phyloP scores from a whole-genome alignment of 2,329 filamentous ascomycete species.

The Chrysoporthe deuterocubensis region DNA sequence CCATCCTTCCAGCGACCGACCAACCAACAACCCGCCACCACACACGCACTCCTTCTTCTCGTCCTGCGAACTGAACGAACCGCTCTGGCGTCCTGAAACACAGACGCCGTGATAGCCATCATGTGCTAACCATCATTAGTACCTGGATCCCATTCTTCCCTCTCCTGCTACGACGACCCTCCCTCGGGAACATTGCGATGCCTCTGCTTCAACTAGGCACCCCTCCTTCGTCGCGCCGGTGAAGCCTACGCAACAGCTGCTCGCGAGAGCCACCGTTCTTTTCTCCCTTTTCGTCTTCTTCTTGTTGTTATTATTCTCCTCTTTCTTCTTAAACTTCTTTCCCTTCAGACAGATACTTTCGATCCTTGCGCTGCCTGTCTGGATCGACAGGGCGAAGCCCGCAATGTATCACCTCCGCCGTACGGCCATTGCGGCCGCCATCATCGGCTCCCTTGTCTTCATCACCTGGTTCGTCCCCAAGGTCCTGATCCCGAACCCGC shows the following conservation, averaged over 20 bases:
- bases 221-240: constrained; percentile 13
- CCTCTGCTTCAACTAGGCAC: constrained; percentile 4
- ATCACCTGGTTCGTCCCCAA: constrained; percentile 57
- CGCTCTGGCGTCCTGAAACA: not conserved
- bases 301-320: not conserved
- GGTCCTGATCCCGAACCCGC: constrained; percentile 66
- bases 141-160: not conserved
- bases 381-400: no score
- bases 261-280: constrained; percentile 8
- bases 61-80: not conserved
- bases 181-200: constrained; percentile 17
- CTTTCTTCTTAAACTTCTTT: not conserved
- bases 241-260: constrained; percentile 16
- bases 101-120: constrained; percentile 12
- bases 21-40: not conserved
- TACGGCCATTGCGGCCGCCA: constrained; percentile 41
- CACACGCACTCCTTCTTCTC: not conserved
- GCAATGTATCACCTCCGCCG: constrained; percentile 55
- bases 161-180: not conserved
- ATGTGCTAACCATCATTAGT: constrained; percentile 19
- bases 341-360: not conserved
- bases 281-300: not conserved
- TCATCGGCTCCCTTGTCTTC: constrained; percentile 42
- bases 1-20: not conserved
- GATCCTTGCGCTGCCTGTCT: no score